Conservation (phyloP, 2,329 filamentous ascomycete genomes). For the Rosellinia necatrix region DNA sequence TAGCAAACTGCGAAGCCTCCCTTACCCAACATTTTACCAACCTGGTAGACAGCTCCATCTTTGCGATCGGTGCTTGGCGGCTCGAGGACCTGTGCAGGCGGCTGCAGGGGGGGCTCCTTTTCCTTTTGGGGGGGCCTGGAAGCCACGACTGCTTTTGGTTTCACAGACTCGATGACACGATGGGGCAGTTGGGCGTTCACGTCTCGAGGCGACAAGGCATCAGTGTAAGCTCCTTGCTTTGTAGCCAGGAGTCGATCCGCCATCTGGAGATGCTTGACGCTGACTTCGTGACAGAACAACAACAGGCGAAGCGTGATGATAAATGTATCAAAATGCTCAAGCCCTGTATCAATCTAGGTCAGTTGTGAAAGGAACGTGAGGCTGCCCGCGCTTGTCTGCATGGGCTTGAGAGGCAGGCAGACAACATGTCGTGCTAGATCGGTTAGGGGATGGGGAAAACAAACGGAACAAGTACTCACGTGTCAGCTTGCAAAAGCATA, state of each 20-base stretch:
- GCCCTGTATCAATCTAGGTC: not conserved
- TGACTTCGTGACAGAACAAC: constrained; percentile 14
- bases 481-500: constrained; percentile 28
- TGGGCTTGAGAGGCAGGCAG: not conserved
- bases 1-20: constrained; percentile 85
- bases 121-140: constrained; percentile 51
- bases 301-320: constrained; percentile 15
- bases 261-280: constrained; percentile 42
- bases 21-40: constrained; percentile 76
- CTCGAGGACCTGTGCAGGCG: constrained; percentile 63
- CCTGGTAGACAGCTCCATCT: constrained; percentile 73
- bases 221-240: constrained; percentile 60
- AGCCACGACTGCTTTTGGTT: constrained; percentile 54
- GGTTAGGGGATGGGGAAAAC: constrained; percentile 5
- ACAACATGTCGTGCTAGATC: not conserved
- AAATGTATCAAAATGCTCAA: constrained; percentile 14
- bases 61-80: constrained; percentile 70
- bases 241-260: constrained; percentile 52
- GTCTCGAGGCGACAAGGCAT: constrained; percentile 68
- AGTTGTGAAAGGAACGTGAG: not conserved
- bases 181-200: constrained; percentile 61
- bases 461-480: constrained; percentile 15
- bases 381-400: not conserved
- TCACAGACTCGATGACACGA: constrained; percentile 45
- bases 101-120: constrained; percentile 69